Evolutionary conservation across 768 basidiomycete genomes (phyloP), one percentile per base, ranked within the genome.

Genomic region (Lactarius quietus): DNA sequence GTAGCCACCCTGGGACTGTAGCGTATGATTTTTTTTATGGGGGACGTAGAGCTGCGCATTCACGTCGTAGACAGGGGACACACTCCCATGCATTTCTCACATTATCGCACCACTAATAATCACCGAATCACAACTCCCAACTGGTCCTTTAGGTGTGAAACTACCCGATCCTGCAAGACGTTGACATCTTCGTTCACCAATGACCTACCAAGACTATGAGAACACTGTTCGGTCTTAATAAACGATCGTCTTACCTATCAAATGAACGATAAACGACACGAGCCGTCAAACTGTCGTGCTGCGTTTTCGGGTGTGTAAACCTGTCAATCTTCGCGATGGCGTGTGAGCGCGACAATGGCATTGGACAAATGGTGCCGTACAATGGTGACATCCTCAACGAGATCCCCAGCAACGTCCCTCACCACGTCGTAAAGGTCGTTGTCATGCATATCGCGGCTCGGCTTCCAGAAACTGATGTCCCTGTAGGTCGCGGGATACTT

Each of bases 371-470:
- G 64, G 31, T 10, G 9, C 73, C 84, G 71, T 70, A 92, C 97
- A 79, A 88, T 81, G 74, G 89, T 84, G 14, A 98, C 95, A 68
- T 91, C 89, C 75, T 98, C 96, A 0, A 90, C 93, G 66, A 96
- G 70, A 73, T 98, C 95, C 5, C 96, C 96, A 5, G 92, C 94
- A 7, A 90, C 84, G 70, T 97, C 95, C 59, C 97, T 82, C 17
- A 99, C 92, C 48, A 95, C 81, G 72, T 99, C 97, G 73, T 93
- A 98, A 72, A 98, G 92, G 75, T 99, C 97, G 73, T 98, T 98
- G 69, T 98, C 96, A 74, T 97, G 95, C 70, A 95, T 79, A 55
- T 82, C 78, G 23, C 63, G 51, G 12, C 65, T 59, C 0, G 87
- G 84, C 28, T 88, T 72, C 97, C 97, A 99, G 79, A 98, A 97